Evolutionary conservation across 108 stramenopile genomes (phyloP), one percentile per base, ranked within the genome.

Genomic region (Chaetoceros tenuissimus): DNA sequence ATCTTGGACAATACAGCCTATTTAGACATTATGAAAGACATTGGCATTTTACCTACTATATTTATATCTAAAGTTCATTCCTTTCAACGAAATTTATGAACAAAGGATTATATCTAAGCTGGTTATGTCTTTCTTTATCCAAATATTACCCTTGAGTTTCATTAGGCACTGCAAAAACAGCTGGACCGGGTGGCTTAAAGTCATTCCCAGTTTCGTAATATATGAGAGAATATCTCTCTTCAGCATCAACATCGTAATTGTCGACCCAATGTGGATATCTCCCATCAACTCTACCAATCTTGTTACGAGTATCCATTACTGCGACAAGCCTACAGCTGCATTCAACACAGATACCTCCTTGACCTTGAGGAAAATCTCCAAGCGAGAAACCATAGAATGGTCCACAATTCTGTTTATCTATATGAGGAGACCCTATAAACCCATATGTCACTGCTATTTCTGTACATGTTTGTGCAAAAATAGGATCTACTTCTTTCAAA

Each of bases 361-460:
- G 57, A 5, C 74, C 74, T 22, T 62, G n/a, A n/a, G n/a, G n/a
- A n/a, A n/a, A n/a, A n/a, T n/a, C n/a, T n/a, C n/a, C n/a, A n/a
- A n/a, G n/a, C n/a, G n/a, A n/a, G n/a, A 65, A 22, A 8, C 65
- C 72, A 58, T 71, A 73, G 57, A 74, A 74, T 0, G 68, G 59
- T 18, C 59, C 57, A 10, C 54, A 31, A 22, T 77, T 77, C 55
- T 77, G 72, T 31, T 27, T 55, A 51, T 77, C 76, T 24, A 77
- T 77, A 53, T 77, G 76, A 3, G 76, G 72, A 16, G 47, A 51
- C 2, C 76, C 76, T 10, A 20, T 51, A 40, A 77, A 77, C 24
- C 68, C 60, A 47, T 47, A 66, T 3, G 76, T 77, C 1, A 77
- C 72, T 2, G 76, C 76, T 10, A 77, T 34, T 46, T 68, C 72